Conservation (phyloP, 2,329 filamentous ascomycete species). For the Fusarium nanum region DNA sequence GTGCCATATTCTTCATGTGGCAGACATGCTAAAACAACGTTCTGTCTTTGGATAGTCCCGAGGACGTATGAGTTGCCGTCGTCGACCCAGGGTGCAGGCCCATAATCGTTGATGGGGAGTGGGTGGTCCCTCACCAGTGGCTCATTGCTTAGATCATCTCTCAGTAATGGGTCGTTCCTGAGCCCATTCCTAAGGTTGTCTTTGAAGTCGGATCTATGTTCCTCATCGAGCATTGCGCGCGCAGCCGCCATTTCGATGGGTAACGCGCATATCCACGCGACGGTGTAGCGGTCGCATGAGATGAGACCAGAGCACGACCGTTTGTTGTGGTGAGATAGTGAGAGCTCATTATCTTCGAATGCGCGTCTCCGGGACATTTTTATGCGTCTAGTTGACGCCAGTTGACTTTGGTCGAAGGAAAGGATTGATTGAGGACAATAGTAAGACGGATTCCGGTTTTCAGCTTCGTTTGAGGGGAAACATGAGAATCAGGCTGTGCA, state of each 20-base stretch:
- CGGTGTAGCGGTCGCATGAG: slow-evolving; percentile 4
- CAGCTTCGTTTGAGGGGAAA: not conserved
- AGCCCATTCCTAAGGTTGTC: slow-evolving; percentile 13
- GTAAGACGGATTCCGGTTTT: fast-evolving
- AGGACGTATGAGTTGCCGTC: slow-evolving; percentile 41
- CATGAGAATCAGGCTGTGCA: not conserved
- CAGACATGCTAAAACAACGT: slow-evolving; percentile 45
- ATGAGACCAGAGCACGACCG: fast-evolving
- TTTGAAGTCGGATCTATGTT: not conserved
- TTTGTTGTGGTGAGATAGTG: not conserved
- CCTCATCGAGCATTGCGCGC: slow-evolving; percentile 45
- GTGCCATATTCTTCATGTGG: slow-evolving; percentile 35
- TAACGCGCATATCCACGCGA: slow-evolving; percentile 51
- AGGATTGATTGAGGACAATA: fast-evolving
- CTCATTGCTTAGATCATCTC: no score
- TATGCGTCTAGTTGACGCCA: fast-evolving
- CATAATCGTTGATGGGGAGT: no score
- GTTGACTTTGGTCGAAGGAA: fast-evolving
- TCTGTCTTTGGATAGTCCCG: slow-evolving; percentile 36
- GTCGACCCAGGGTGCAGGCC: no score
- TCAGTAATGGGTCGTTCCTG: no score
- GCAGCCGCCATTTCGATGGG: slow-evolving; percentile 46
- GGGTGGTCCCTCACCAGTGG: no score
- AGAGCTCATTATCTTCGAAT: fast-evolving
- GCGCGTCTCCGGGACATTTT: fast-evolving